Base-by-base conservation (phyloP, 2,329 filamentous ascomycete genomes). In the Plectosphaerella sp. region DNA sequence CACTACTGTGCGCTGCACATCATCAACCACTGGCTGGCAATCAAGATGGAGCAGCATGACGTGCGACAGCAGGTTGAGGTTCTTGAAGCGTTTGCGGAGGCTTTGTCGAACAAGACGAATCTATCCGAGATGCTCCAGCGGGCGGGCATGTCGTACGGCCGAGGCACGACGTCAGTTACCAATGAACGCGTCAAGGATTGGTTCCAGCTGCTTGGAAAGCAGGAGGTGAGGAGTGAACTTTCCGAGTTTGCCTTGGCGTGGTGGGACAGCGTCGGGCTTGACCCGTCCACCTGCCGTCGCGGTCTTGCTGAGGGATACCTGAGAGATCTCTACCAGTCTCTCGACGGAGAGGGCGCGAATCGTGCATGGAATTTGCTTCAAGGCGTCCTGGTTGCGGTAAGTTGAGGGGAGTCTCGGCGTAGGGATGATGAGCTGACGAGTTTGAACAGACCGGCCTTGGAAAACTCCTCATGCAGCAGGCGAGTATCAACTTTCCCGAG, bases 41-140 rank as follows among this genome's bases (percentile, higher is more conserved):
- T 62, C n/a, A 39, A 57, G 1, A 47, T 51, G 1, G 56, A 59
- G 0, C 33, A 61, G 7, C 57, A 64, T 16, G 52, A 59, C 0
- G 1, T 41, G 0, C 28, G 37, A 3, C 55, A 64, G 25, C 51
- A 58, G 6, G 53, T 42, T 1, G 61, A 64, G 41, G 58, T 62
- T 1, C 59, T 65, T 36, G 54, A 63, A 33, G 56, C 54, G 0
- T 52, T 64, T 4, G 55, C 56, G 1, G 54, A 54, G 24, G 45
- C 52, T 0, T 4, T 64, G 16, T 54, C 55, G 8, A 48, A 64
- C 35, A 57, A 57, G 2, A 52, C 54, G 1, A 50, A 57, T 0
- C 53, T 56, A 2, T 52, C 53, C 4, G 36, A 37, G 10, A 58
- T 61, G 50, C 25, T 60, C 2, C 58, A 59, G 47, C 51, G 15